Base-by-base conservation (phyloP, 192 early-diverging fungal species). In the Backusella tuberculispora region DNA sequence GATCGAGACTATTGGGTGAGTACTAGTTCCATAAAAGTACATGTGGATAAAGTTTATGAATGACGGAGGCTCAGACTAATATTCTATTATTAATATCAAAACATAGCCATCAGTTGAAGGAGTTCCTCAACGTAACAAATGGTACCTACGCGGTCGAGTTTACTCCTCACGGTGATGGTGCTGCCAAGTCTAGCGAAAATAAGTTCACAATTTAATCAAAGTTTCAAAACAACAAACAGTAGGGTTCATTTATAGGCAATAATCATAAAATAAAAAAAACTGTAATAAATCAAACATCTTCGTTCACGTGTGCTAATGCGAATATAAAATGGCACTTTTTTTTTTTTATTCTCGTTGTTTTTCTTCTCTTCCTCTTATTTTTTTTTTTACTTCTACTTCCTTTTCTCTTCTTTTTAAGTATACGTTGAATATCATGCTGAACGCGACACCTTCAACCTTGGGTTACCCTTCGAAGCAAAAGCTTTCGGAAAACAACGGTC, bases 1-100 rank as follows among this genome's bases (percentile, higher is more conserved):
- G 40, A 70, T 84, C 34, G 79, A 84, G 65, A 75, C 78, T 56
- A 74, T 91, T 70, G 88, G 88, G 88, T 89, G 79, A 77, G 85
- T 83, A 19, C 17, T 19, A 50, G 19, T 19, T 6, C 42, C 42
- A 50, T 19, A 60, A 60, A 5, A 60, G n/a, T 14, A 14, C 10
- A 14, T 46, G 6, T 46, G 4, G 45, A 5, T 12, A 26, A 26
- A 10, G n/a, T 42, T 69, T 3, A 6, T 66, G 15, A 6, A 2
- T 37, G 14, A 37, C 6, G 21, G 21, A 7, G 43, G 21, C 21
- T 21, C 43, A 42, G 7, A 41, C 13, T 21, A 2, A 45, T 5
- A 6, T 45, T n/a, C 5, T 29, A 0, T 68, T n/a, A 24, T 43
- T 40, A 14, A 42, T 19, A 67, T 41, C 3, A 7, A n/a, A 43